phyloP scores from a whole-genome alignment of 306 rosid species.

The Cucumis melo region DNA sequence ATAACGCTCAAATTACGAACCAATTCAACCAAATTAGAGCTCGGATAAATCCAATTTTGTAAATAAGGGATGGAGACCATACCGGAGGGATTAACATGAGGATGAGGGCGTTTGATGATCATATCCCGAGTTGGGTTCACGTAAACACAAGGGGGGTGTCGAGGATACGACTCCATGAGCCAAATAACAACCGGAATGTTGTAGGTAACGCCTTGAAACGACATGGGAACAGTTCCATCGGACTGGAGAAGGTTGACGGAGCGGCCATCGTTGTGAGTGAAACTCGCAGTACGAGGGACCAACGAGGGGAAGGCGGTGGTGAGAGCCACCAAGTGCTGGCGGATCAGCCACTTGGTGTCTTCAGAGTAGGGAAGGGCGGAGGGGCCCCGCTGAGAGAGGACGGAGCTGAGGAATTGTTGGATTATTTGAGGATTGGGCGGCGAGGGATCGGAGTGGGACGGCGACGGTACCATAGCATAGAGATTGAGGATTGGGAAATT shows the following conservation, averaged over 20 bases:
- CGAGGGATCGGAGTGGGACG: conserved; percentile 16
- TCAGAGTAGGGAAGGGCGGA: conserved; percentile 74
- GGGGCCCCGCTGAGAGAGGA: conserved; percentile 96
- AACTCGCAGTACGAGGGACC: conserved; percentile 72
- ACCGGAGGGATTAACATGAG: conserved; percentile 74
- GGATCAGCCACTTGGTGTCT: conserved; percentile 84
- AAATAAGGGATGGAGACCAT: conserved; percentile 52
- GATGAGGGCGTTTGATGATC: conserved; percentile 82
- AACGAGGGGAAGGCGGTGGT: conserved; percentile 48
- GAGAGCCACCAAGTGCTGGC: conserved; percentile 65
- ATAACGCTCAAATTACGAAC: conserved; percentile 24
- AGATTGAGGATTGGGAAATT: neutral
- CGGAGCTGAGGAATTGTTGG: conserved; percentile 70
- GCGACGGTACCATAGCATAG: conserved; percentile 31
- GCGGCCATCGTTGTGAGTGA: conserved; percentile 93
- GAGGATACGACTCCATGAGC: conserved; percentile 93
- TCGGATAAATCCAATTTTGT: conserved; percentile 69
- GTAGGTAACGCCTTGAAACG: conserved; percentile 60
- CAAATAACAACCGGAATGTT: conserved; percentile 82
- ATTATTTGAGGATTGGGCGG: conserved; percentile 33
- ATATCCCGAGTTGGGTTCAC: conserved; percentile 91
- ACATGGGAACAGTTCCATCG: conserved; percentile 77
- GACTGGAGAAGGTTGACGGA: conserved; percentile 85
- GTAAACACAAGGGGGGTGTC: conserved; percentile 73
- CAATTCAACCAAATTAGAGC: conserved; percentile 62